phyloP scores from a whole-genome alignment of 108 stramenopile genomes.

The Nitzschia sp. region DNA sequence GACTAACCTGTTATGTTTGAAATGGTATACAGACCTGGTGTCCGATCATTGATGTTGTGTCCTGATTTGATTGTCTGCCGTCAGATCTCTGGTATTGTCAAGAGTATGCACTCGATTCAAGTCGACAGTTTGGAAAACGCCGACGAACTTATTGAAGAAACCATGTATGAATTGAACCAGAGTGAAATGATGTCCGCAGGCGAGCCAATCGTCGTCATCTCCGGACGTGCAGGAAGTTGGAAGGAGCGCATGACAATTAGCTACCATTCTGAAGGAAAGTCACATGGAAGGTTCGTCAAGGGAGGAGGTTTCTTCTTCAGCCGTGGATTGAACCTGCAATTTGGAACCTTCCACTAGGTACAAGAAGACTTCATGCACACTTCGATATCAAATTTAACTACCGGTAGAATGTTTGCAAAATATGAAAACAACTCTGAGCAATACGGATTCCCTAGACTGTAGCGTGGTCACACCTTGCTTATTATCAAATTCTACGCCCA shows the following conservation, averaged over 20 bases:
- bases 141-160: slow-evolving; percentile 74
- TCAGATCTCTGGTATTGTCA: slow-evolving; percentile 56
- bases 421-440: too few relatives aligned
- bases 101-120: slow-evolving; percentile 41
- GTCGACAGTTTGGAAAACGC: slow-evolving; percentile 44
- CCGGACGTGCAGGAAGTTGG: slow-evolving; percentile 26
- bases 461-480: neutral
- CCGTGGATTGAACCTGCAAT: slow-evolving; percentile 22
- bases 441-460: too few relatives aligned
- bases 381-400: too few relatives aligned
- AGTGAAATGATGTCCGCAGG: slow-evolving; percentile 51
- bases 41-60: slow-evolving; percentile 79
- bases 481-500: slow-evolving; percentile 1
- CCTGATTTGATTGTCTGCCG: slow-evolving; percentile 50
- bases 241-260: slow-evolving; percentile 30
- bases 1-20: neutral
- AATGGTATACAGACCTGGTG: slow-evolving; percentile 62
- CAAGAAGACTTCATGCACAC: neutral
- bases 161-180: slow-evolving; percentile 61
- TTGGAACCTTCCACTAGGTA: slow-evolving; percentile 14
- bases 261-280: slow-evolving; percentile 26
- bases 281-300: slow-evolving; percentile 32
- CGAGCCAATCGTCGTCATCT: slow-evolving; percentile 34
- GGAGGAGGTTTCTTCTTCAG: slow-evolving; percentile 38
- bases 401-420: too few relatives aligned